These are phyloP conservation scores for Syzygium oleosum DNA, from an alignment of 345 rosid genomes.

Conservation along the genomic window DNA sequence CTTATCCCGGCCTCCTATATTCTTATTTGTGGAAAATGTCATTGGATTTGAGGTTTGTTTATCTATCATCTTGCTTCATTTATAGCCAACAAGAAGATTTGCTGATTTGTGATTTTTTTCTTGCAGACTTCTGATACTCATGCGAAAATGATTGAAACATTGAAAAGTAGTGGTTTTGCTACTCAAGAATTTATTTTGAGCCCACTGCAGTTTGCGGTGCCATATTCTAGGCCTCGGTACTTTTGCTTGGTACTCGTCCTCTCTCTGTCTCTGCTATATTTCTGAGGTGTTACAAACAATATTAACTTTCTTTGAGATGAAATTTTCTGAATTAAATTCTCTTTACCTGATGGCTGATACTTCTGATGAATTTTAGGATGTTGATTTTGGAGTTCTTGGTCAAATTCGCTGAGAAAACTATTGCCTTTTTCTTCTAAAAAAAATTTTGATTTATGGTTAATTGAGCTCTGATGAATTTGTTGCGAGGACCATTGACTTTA, in stretches of 20 bases:
- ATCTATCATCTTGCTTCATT: not conserved
- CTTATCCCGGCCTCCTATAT: slow-evolving; percentile 45
- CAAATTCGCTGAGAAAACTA: not conserved
- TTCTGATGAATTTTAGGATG: not conserved
- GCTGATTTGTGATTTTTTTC: not conserved
- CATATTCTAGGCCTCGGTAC: slow-evolving; percentile 97
- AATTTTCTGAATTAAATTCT: not conserved
- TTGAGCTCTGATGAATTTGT: not conserved
- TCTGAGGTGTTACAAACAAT: not conserved
- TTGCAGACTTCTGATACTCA: slow-evolving; percentile 82
- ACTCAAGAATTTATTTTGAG: slow-evolving; percentile 85
- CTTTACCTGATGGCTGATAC: not conserved
- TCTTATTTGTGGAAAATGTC: slow-evolving; percentile 78
- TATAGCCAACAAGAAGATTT: not conserved
- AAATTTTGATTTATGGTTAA: not conserved
- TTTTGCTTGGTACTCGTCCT: slow-evolving; percentile 69
- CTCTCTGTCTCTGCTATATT: not conserved
- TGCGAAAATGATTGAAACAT: slow-evolving; percentile 54
- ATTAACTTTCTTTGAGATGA: not conserved
- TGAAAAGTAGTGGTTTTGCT: slow-evolving; percentile 40
- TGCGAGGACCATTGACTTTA: not conserved
- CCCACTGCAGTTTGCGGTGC: slow-evolving; percentile 86
- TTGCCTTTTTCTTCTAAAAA: not conserved
- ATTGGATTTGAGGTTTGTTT: slow-evolving; percentile 81
- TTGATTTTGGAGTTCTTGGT: not conserved